These are phyloP conservation scores for Phytophthora cajani DNA, from an alignment of 352 stramenopile species.

Conservation along the genomic window DNA sequence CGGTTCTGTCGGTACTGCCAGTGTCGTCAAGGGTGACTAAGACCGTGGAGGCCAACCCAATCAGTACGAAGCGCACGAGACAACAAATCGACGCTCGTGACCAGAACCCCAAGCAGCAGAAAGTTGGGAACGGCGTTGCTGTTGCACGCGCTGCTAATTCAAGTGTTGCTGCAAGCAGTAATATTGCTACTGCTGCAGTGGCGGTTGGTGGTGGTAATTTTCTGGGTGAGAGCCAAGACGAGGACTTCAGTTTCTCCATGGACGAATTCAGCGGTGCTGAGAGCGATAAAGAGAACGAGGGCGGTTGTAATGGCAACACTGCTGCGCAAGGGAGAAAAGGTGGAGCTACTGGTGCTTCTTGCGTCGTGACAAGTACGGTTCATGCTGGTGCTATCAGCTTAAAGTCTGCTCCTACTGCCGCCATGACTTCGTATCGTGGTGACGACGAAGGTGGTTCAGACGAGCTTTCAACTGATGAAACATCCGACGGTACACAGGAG, in stretches of 20 bases:
- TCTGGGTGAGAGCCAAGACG: neutral
- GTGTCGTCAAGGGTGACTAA: neutral
- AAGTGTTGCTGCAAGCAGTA: neutral
- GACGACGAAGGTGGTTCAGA: neutral
- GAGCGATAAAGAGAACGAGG: neutral
- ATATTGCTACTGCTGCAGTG: neutral
- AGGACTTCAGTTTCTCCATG: neutral
- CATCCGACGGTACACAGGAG: neutral
- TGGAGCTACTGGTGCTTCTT: neutral
- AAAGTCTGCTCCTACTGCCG: neutral
- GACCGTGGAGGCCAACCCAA: neutral
- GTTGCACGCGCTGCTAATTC: neutral
- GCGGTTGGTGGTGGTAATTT: neutral
- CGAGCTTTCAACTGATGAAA: neutral
- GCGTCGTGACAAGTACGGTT: neutral
- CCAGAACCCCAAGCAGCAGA: slow-evolving; percentile 7
- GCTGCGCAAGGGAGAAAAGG: neutral
- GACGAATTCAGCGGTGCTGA: neutral
- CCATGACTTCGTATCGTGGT: neutral
- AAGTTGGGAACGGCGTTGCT: neutral
- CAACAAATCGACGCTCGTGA: neutral
- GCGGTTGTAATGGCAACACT: neutral
- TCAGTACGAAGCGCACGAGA: neutral
- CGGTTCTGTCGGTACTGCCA: neutral
- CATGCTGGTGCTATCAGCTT: neutral